These are phyloP conservation scores for Cyclanthera cordifolia DNA, from an alignment of 306 rosid species.

Conservation along the genomic window DNA sequence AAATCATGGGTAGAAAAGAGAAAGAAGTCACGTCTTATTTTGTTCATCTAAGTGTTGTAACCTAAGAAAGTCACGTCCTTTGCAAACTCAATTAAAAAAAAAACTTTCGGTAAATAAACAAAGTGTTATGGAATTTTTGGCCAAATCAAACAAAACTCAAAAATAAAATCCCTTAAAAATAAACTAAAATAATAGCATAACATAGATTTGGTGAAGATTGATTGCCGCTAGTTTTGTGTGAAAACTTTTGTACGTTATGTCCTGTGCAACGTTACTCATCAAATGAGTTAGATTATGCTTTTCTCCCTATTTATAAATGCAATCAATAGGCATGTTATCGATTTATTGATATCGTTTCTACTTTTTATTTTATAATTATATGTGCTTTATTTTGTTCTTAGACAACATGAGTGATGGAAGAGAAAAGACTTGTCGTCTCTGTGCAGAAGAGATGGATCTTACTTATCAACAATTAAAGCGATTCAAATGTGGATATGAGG, in stretches of 20 bases:
- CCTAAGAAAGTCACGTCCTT: too few relatives aligned
- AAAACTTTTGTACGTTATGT: not conserved
- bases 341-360: not conserved
- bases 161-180: too few relatives aligned
- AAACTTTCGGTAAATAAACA: too few relatives aligned
- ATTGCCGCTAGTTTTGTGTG: not conserved
- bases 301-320: not conserved
- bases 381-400: constrained; percentile 10
- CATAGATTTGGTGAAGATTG: not conserved
- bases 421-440: constrained; percentile 94
- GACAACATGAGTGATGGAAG: constrained; percentile 87
- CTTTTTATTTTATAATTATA: constrained; percentile 5
- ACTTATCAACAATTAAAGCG: constrained; percentile 98
- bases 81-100: too few relatives aligned
- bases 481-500: constrained; percentile 94
- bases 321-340: not conserved
- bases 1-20: too few relatives aligned
- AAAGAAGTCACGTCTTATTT: too few relatives aligned
- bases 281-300: not conserved
- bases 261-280: not conserved
- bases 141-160: too few relatives aligned
- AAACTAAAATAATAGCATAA: too few relatives aligned
- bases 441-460: constrained; percentile 98
- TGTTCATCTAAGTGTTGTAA: too few relatives aligned
- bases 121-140: too few relatives aligned